These are phyloP conservation scores for Berberis vulgaris DNA, from an alignment of 164 flowering plant genomes.

Conservation along the genomic window DNA sequence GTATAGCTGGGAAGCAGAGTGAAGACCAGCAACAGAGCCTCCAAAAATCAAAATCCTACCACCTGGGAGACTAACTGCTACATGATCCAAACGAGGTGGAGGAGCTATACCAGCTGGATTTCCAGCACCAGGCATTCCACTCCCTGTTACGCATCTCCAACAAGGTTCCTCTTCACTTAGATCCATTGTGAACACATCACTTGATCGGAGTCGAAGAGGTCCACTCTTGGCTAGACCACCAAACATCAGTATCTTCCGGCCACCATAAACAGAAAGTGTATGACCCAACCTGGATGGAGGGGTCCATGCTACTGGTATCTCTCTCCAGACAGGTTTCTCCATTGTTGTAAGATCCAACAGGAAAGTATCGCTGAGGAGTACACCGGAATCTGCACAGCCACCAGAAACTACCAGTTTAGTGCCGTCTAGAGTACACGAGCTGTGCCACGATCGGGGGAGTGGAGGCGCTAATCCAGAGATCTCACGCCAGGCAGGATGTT, in stretches of 20 bases:
- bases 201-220: constrained; percentile 74
- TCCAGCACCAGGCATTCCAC: constrained; percentile 90
- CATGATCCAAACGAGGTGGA: constrained; percentile 90
- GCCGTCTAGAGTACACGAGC: constrained; percentile 94
- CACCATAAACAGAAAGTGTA: constrained; percentile 80
- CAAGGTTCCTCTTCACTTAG: constrained; percentile 79
- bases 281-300: constrained; percentile 91
- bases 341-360: constrained; percentile 73
- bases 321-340: constrained; percentile 89
- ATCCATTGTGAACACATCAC: constrained; percentile 90
- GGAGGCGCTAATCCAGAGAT: constrained; percentile 85
- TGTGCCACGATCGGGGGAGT: constrained; percentile 94
- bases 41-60: constrained; percentile 89
- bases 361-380: constrained; percentile 82
- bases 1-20: constrained; percentile 85
- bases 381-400: constrained; percentile 96
- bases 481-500: constrained; percentile 88
- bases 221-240: constrained; percentile 94
- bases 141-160: constrained; percentile 85
- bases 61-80: constrained; percentile 86
- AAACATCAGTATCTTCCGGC: constrained; percentile 84
- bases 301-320: constrained; percentile 81
- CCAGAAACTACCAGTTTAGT: constrained; percentile 86
- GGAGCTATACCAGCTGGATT: constrained; percentile 86
- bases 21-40: constrained; percentile 93